These are phyloP conservation scores for Fonsecaea erecta DNA, from an alignment of 2,329 filamentous ascomycete genomes.

Conservation along the genomic window DNA sequence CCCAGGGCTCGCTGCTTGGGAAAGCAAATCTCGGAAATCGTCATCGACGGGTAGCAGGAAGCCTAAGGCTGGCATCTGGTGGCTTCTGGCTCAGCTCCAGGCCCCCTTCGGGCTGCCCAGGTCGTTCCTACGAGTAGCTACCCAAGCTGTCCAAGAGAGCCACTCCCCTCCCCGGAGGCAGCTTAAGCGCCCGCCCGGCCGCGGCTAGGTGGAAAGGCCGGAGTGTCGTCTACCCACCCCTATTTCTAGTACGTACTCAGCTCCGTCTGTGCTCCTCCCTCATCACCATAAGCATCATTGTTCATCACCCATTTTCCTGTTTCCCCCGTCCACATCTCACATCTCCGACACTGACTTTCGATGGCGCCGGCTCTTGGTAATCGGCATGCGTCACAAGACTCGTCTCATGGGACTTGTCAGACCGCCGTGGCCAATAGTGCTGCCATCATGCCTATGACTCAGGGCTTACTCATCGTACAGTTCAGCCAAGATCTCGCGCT, in stretches of 20 bases:
- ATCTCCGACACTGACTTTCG: slow-evolving; percentile 30
- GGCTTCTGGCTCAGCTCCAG: neutral
- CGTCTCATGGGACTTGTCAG: slow-evolving; percentile 27
- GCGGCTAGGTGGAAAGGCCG: neutral
- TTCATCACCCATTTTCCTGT: slow-evolving; percentile 13
- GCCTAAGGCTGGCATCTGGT: neutral
- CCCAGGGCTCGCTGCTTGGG: neutral
- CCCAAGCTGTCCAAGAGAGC: neutral
- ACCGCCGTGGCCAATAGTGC: slow-evolving; percentile 28
- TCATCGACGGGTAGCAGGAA: neutral
- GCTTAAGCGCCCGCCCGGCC: slow-evolving; percentile 14
- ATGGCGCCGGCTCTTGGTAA: slow-evolving; percentile 35
- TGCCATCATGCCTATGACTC: slow-evolving; percentile 21
- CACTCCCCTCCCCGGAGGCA: slow-evolving; percentile 1
- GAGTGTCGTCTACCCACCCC: neutral
- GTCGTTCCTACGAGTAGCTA: neutral
- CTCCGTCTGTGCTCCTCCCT: slow-evolving; percentile 6
- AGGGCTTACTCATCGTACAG: slow-evolving; percentile 36
- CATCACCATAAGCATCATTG: slow-evolving; percentile 20
- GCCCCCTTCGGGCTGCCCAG: neutral
- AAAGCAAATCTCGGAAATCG: neutral
- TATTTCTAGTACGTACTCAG: slow-evolving; percentile 21
- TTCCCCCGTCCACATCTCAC: slow-evolving; percentile 20
- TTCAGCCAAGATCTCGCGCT: slow-evolving; percentile 27
- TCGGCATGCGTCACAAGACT: slow-evolving; percentile 37